Base-by-base conservation (phyloP, 2,329 filamentous ascomycete species). In the Torrubiella hemipterigena region DNA sequence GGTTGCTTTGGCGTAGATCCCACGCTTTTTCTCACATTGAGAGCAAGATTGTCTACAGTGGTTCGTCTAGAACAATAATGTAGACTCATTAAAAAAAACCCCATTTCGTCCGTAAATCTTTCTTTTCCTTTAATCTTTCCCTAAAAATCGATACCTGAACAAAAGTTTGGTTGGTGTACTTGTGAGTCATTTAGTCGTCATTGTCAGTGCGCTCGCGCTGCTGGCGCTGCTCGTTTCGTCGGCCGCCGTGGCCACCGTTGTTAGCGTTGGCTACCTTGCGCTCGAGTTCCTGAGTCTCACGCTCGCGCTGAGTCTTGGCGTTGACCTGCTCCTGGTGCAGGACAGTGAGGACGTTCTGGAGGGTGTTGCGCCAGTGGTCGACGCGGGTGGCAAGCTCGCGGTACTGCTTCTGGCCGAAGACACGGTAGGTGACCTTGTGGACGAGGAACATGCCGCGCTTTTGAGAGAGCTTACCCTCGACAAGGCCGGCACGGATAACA, bases 371-470 rank as follows among this genome's bases (percentile, higher is more conserved):
- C 89, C 89, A 96, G 56, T 86, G 82, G 61, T 94, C 87, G 48
- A 98, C 66, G 39, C 89, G 73, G 41, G 81, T 84, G 38, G 85
- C 82, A 32, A 98, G 80, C 66, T 98, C 89, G 46, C 82, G 77
- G 86, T 93, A 98, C 66, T 98, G 91, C 70, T 93, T 93, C 66
- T 94, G 85, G 46, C 85, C 85, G 51, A 98, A 98, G 33, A 95
- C 87, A 39, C 91, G 80, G 71, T 96, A 95, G 38, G 86, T 94
- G 48, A 85, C 85, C 54, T 91, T 78, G 69, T 98, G 91, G 39
- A 98, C 85, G 32, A 95, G 70, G 70, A 98, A 96, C 41, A 89
- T 82, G 54, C 84, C 75, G 55, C 85, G 86, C 54, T 89, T 73
- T 65, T 98, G 91, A 36, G 82, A 91, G 45, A 98, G 76, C 63